Percentiles rank a stretch among this genome's conserved stretches.
These are phyloP conservation scores for Sporothrix pallida DNA, from an alignment of 2,329 filamentous ascomycete genomes.

Conservation along the genomic window DNA sequence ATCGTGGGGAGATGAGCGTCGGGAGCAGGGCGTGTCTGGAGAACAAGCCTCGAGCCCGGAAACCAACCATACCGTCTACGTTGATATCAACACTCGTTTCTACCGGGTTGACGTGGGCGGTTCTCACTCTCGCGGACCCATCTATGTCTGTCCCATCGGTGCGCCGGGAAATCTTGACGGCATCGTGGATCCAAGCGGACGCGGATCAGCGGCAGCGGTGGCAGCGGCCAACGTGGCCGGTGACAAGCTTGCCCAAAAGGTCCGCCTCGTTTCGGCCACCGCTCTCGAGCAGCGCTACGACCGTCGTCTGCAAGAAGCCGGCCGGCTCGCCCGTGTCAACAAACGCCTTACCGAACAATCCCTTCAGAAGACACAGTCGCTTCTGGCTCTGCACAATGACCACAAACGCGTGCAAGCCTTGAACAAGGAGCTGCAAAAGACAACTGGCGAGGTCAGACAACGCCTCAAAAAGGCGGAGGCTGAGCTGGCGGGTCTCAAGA, in stretches of 20 bases:
- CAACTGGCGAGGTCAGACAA: conserved; percentile 29
- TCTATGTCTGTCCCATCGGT: conserved; percentile 54
- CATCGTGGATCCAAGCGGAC: background rate
- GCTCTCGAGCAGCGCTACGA: conserved; percentile 44
- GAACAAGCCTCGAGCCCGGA: conserved; percentile 42
- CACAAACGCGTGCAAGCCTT: conserved; percentile 31
- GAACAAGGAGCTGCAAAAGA: conserved; percentile 28
- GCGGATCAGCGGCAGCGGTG: conserved; percentile 53
- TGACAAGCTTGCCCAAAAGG: background rate
- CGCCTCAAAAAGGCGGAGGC: background rate
- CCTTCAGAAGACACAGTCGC: conserved; percentile 17
- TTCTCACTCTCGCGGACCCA: background rate
- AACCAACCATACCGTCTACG: conserved; percentile 46
- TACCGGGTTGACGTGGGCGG: conserved; percentile 50
- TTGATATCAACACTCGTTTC: conserved; percentile 59
- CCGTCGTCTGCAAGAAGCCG: conserved; percentile 31
- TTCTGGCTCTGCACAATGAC: conserved; percentile 30
- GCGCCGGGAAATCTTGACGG: conserved; percentile 40
- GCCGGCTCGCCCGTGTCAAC: conserved; percentile 30
- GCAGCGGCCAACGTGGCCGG: conserved; percentile 35
- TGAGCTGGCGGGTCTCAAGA: background rate
- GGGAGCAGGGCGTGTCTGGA: conserved; percentile 50
- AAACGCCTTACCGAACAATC: conserved; percentile 24
- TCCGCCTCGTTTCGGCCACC: conserved; percentile 42
- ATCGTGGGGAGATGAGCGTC: conserved; percentile 42